Conservation (phyloP, 2,329 filamentous ascomycete species). For the Mariannaea sp. region DNA sequence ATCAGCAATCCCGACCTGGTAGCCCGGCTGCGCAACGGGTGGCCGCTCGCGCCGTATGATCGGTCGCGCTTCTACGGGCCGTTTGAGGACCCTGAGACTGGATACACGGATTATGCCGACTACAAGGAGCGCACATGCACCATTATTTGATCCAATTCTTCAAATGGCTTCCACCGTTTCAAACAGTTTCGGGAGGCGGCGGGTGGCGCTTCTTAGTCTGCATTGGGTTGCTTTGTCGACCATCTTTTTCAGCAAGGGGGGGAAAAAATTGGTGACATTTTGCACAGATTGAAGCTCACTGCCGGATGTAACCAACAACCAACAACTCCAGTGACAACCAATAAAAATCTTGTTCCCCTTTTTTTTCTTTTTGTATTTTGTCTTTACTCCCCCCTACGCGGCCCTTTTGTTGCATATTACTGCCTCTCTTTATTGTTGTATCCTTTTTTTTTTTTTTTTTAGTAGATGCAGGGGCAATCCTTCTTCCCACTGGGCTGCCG, state of each 20-base stretch:
- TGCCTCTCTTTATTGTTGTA: not conserved
- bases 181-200: not conserved
- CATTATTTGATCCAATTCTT: not conserved
- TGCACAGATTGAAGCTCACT: not conserved
- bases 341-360: no score
- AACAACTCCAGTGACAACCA: no score
- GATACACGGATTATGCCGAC: constrained; percentile 45
- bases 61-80: constrained; percentile 51
- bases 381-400: not conserved
- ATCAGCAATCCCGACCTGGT: constrained; percentile 56
- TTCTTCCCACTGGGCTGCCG: not conserved
- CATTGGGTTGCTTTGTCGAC: no score
- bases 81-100: constrained; percentile 41
- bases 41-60: constrained; percentile 49
- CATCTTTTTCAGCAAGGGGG: no score
- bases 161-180: no score
- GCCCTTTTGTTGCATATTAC: not conserved
- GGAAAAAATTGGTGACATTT: not conserved
- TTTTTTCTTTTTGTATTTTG: no score
- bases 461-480: not conserved
- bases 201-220: not conserved
- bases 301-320: not conserved
- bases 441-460: not conserved
- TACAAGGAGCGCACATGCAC: constrained; percentile 9
- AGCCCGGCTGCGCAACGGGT: constrained; percentile 46